Base-by-base conservation (phyloP, 2,329 filamentous ascomycete species). In the Reticulascus tulasneorum region DNA sequence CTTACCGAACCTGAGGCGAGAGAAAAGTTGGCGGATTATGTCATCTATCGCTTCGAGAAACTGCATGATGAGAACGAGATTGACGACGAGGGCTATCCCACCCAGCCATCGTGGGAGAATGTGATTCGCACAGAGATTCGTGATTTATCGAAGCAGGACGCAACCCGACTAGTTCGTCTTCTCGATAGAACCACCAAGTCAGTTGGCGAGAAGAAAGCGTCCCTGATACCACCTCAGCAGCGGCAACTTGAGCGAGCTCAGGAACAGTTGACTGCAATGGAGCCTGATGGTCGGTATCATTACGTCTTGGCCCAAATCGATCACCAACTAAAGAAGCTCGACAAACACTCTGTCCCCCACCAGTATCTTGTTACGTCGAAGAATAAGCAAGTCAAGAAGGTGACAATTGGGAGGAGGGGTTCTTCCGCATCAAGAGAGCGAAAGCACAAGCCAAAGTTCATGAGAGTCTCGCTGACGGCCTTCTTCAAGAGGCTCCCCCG, bases 271-370 rank as follows among this genome's bases (percentile, higher is more conserved):
- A 49, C 55, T 12, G 23, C 35, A 3, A 23, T 24, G 5, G 66
- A 73, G 12, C 35, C 25, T 4, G 66, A 73, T 23, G 35, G 27
- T 3, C 58, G 60, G 6, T 74, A 56, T 38, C 47, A 58, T 18
- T 66, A 64, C 40, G 53, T 55, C 12, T 50, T 75, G 5, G 63
- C 54, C 11, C 71, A 75, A 47, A 50, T 75, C 7, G 63, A 72
- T 23, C 60, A 60, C 18, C 55, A 62, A 36, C 46, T 60, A 5
- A 58, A 50, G 34, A 47, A 49, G 23, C 43, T 60, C 16, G 44
- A 44, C 9, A 40, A 42, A n/a, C 46, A 50, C 28, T 26, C 35
- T n/a, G 10, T 30, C 4, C 29, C 30, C 21, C 40, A 42, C 19
- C 30, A 39, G 9, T 35, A 40, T 13, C 35, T 29, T 25, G 38